Evolutionary conservation across 2,329 filamentous ascomycete species (phyloP).

Genomic region (Xylariaceae sp.): DNA sequence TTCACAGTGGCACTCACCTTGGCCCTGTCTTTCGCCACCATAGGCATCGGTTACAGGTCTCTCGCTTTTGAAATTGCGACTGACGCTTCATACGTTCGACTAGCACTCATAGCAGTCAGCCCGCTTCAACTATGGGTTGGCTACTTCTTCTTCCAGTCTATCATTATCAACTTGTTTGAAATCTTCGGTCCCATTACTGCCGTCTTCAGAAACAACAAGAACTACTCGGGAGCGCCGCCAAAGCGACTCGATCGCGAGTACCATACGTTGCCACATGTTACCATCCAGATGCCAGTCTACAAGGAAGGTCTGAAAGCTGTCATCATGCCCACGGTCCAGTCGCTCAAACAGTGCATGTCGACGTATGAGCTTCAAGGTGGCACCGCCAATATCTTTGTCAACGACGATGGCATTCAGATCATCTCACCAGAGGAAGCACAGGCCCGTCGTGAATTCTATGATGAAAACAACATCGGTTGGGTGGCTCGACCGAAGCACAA

Average conservation of each 20-base stretch:
- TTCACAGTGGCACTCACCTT: slow-evolving; percentile 60
- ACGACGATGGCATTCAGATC: slow-evolving; percentile 72
- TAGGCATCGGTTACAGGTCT: slow-evolving; percentile 63
- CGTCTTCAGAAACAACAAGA: slow-evolving; percentile 53
- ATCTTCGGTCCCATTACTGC: slow-evolving; percentile 57
- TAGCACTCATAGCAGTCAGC: slow-evolving; percentile 59
- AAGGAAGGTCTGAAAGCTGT: slow-evolving; percentile 56
- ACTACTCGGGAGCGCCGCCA: slow-evolving; percentile 50
- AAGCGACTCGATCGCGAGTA: slow-evolving; percentile 46
- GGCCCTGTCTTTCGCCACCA: slow-evolving; percentile 56
- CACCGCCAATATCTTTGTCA: slow-evolving; percentile 71
- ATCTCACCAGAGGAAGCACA: slow-evolving; percentile 57
- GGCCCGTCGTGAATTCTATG: slow-evolving; percentile 61
- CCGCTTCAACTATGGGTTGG: slow-evolving; percentile 65
- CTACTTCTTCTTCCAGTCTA: slow-evolving; percentile 57
- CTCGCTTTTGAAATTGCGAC: slow-evolving; percentile 61
- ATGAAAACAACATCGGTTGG: slow-evolving; percentile 65
- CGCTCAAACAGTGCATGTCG: slow-evolving; percentile 63
- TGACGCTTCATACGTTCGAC: slow-evolving; percentile 59
- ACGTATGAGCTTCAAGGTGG: slow-evolving; percentile 69
- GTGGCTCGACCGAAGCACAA: slow-evolving; percentile 60
- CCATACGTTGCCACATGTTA: slow-evolving; percentile 55
- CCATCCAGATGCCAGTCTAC: slow-evolving; percentile 58
- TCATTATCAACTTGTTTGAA: slow-evolving; percentile 58
- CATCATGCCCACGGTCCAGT: slow-evolving; percentile 62